A percentile compares a stretch with the other conserved stretches of the same genome.
phyloP scores from a whole-genome alignment of 441 rosid genomes.

The Erodium texanum region DNA sequence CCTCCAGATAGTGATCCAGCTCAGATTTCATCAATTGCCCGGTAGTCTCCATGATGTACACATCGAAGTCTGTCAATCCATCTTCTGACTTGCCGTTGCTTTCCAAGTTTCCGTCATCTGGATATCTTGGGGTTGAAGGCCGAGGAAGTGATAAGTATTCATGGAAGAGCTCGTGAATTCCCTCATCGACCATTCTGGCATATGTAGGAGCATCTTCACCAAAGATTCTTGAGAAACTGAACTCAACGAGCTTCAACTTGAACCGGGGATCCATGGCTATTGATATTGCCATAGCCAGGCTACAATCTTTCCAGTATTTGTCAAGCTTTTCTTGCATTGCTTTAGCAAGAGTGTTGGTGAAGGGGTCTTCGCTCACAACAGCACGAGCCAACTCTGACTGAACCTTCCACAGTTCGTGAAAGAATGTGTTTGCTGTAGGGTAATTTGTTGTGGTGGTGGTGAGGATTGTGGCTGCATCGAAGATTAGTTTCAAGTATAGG shows the following conservation, averaged over 20 bases:
- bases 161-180: constrained; percentile 66
- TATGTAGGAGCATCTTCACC: constrained; percentile 64
- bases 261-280: constrained; percentile 85
- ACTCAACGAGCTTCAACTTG: constrained; percentile 90
- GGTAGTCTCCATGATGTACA: constrained; percentile 66
- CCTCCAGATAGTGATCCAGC: constrained; percentile 77
- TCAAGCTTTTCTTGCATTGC: constrained; percentile 52
- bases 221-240: constrained; percentile 59
- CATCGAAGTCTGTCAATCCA: constrained; percentile 67
- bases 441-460: constrained; percentile 23
- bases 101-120: constrained; percentile 31
- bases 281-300: constrained; percentile 69
- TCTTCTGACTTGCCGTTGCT: constrained; percentile 28
- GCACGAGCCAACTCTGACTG: constrained; percentile 59
- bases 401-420: constrained; percentile 79
- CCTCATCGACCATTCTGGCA: constrained; percentile 54
- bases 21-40: constrained; percentile 63
- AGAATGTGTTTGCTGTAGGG: constrained; percentile 51
- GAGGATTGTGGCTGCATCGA: constrained; percentile 53
- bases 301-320: constrained; percentile 66
- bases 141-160: constrained; percentile 58
- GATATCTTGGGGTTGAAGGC: constrained; percentile 42
- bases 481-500: constrained; percentile 54
- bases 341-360: constrained; percentile 34
- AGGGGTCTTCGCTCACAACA: constrained; percentile 44